Conservation (phyloP, 1,139 yeast genomes). For the Lodderomyces jiufengensis region DNA sequence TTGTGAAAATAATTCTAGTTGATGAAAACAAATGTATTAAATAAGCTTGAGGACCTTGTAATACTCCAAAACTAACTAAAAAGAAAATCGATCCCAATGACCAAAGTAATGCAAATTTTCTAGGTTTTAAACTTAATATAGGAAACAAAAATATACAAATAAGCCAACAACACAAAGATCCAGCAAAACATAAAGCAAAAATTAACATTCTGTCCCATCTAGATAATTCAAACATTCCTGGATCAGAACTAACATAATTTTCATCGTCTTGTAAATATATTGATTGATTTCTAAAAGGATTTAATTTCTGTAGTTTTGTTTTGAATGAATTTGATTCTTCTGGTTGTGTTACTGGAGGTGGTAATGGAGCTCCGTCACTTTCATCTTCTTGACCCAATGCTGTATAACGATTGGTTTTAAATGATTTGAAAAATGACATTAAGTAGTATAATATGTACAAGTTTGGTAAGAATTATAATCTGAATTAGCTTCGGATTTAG, state of each 20-base stretch:
- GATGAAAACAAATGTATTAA: conserved; percentile 46
- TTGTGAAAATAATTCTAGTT: conserved; percentile 50
- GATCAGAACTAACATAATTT: conserved; percentile 43
- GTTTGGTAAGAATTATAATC: no score
- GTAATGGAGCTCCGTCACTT: conserved; percentile 33
- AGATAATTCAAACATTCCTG: conserved; percentile 48
- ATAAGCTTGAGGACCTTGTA: conserved; percentile 52
- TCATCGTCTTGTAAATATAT: conserved; percentile 43
- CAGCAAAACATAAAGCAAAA: conserved; percentile 53
- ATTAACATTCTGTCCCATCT: conserved; percentile 59
- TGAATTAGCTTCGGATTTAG: no score
- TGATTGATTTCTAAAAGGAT: conserved; percentile 38
- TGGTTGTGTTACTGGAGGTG: conserved; percentile 35
- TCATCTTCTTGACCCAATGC: conserved; percentile 34
- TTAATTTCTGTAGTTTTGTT: conserved; percentile 31
- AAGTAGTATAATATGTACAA: no score
- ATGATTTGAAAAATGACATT: conserved; percentile 40
- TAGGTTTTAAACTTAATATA: conserved; percentile 50
- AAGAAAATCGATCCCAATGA: conserved; percentile 58
- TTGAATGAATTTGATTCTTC: conserved; percentile 20
- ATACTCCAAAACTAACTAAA: conserved; percentile 53
- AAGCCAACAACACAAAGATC: conserved; percentile 50
- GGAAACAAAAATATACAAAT: conserved; percentile 58
- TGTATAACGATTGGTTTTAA: conserved; percentile 23
- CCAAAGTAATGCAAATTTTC: conserved; percentile 60